phyloP scores from a whole-genome alignment of 768 basidiomycete species.

The Termitomyces sp. region DNA sequence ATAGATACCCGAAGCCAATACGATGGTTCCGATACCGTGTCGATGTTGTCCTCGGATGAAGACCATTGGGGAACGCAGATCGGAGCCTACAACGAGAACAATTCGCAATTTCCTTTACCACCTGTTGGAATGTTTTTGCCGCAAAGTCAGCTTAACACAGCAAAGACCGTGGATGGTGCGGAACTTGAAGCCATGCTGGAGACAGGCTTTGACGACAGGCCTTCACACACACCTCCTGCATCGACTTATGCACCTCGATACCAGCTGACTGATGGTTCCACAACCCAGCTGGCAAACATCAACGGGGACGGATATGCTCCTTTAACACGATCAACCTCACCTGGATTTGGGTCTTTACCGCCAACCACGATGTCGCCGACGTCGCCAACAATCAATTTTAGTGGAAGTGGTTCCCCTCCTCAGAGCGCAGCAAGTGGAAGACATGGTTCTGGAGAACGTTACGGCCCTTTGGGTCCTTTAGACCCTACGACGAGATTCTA shows the following conservation, averaged over 20 bases:
- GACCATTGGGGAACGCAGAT: constrained; percentile 97
- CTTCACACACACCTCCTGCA: constrained; percentile 47
- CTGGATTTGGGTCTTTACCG: constrained; percentile 24
- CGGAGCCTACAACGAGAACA: constrained; percentile 90
- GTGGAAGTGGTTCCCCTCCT: constrained; percentile 15
- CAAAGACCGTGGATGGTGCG: constrained; percentile 54
- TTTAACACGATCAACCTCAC: constrained; percentile 46
- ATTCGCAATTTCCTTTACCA: constrained; percentile 74
- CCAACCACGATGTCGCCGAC: constrained; percentile 35
- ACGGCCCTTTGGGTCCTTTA: constrained; percentile 56
- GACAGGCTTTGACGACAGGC: constrained; percentile 76
- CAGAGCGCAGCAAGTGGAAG: constrained; percentile 12
- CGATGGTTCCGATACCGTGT: constrained; percentile 77
- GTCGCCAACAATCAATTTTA: constrained; percentile 29
- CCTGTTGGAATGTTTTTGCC: constrained; percentile 64
- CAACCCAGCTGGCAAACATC: constrained; percentile 35
- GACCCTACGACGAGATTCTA: constrained; percentile 55
- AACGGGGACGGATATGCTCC: constrained; percentile 53
- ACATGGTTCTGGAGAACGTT: constrained; percentile 31
- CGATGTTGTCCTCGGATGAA: constrained; percentile 83
- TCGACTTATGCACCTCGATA: constrained; percentile 48
- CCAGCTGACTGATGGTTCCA: constrained; percentile 55
- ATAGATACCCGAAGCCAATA: constrained; percentile 56
- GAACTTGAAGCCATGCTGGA: constrained; percentile 94
- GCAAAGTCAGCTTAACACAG: constrained; percentile 31